Base-by-base conservation (phyloP, 306 rosid species). In the Albizia julibrissin region DNA sequence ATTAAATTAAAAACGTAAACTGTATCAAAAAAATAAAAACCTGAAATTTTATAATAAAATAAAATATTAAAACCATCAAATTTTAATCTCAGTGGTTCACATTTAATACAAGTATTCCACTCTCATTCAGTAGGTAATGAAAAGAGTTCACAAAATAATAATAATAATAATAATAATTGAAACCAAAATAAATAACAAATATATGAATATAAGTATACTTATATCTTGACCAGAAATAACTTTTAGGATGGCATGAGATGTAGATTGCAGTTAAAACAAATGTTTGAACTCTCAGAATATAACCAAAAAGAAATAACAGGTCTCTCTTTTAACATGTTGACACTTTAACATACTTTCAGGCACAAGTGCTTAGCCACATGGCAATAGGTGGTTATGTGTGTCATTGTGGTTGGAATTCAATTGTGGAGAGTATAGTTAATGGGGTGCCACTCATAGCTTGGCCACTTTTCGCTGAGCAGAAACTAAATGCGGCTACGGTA, bases 381-480 rank as follows among this genome's bases (percentile, higher is more conserved):
- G 77, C 86, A 10, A 74, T 27, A 34, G 84, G 84, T 9, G 88
- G 88, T 0, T 85, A 73, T 40, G 11, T 82, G 2, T 77, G 52
- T 1, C 88, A 85, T 34, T 85, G 88, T 47, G 90, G 90, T 9
- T 87, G 90, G 88, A 87, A 87, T 46, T 84, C 84, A 15, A 76
- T 69, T 0, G 78, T 84, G 2, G 90, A 87, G 21, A 59, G 83
- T 66, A 27, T 84, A 13, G 40, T 84, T 27, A 39, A 75, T 72
- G 89, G 85, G 1, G 33, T 86, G 33, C 87, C 89, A 47, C 16
- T 85, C 29, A 54, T 85, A 1, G 88, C 86, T 0, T 85, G 86
- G 86, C 88, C 86, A 46, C 83, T 82, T 12, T 85, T 85, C 69
- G 86, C 86, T 0, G 86, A 85, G 61, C 88, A 85, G 73, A 85